Evolutionary conservation across 2,329 filamentous ascomycete species (phyloP), one percentile per base, ranked within the genome.

Genomic region (Coleophoma eucalyptorum): DNA sequence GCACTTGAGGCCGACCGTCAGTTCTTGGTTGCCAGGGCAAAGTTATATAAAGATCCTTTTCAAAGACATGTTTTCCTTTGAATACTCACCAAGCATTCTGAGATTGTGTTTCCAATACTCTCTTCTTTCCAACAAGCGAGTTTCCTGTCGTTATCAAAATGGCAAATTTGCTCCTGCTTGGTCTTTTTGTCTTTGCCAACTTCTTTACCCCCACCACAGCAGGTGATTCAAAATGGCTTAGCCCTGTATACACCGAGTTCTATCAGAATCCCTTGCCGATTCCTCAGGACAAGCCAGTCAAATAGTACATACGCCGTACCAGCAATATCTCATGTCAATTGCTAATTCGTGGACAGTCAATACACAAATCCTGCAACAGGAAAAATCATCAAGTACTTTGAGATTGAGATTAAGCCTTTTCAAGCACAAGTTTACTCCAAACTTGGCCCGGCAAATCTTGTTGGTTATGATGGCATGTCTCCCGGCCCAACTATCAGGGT

Each of bases 401-500:
- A 38, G 16, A 18, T 38, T 11, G 16, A 15, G 7, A 38, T 38
- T 6, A 3, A 3, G 13, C 35, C 35, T 5, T 38, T 38, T 18
- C 35, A 38, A 38, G 15, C 13, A 38, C 35, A 38, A 38, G 35
- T 38, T 18, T 38, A 38, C 19, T 21, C 40, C 19, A 19, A 19
- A 6, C 63, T 72, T 16, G 62, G 62, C 5, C 55, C 63, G 15
- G 67, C 72, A 2, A 58, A 64, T 12, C 44, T 75, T 18, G 59
- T 69, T 16, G 77, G 78, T 11, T 81, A 80, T 53, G 74, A 81
- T 65, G 79, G 78, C 16, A 71, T 74, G 11, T 67, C 69, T 5
- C 78, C 78, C 3, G 79, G 79, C 0, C 77, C 78, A 6, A 80
- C 73, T 1, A 75, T 79, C 55, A 62, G 71, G 31, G 69, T 80